A percentile compares a stretch with the other conserved stretches of the same genome.
Evolutionary conservation across 768 basidiomycete species (phyloP).

Genomic region (Trichaptum fuscoviolaceum): DNA sequence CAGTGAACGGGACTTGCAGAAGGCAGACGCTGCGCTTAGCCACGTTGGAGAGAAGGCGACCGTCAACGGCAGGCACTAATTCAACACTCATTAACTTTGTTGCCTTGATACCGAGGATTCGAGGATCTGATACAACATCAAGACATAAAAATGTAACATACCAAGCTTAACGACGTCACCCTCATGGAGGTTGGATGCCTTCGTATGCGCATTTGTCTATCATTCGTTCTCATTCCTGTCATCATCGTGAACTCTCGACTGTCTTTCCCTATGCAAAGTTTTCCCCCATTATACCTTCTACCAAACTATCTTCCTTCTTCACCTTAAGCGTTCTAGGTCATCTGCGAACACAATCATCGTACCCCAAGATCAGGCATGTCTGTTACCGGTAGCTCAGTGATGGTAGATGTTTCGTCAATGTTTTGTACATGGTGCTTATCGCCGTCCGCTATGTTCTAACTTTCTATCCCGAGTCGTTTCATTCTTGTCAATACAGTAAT

Average conservation of each 20-base stretch:
- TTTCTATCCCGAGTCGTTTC: too few species aligned
- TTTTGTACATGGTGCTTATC: too few species aligned
- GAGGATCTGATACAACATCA: background rate
- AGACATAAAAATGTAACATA: background rate
- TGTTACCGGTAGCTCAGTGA: too few species aligned
- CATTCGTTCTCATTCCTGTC: background rate
- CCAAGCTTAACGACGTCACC: background rate
- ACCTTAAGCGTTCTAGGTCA: background rate
- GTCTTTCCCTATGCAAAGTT: background rate
- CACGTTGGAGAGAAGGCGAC: slow-evolving; percentile 34
- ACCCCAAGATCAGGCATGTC: background rate
- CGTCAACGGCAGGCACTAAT: slow-evolving; percentile 4
- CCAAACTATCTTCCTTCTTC: background rate
- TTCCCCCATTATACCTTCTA: background rate
- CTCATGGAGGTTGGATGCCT: background rate
- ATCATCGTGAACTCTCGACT: background rate
- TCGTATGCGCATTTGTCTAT: background rate
- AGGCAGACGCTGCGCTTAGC: slow-evolving; percentile 85
- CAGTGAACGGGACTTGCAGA: slow-evolving; percentile 80
- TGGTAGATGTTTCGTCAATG: too few species aligned
- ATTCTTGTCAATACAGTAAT: too few species aligned
- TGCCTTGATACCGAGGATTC: background rate
- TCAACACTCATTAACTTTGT: background rate
- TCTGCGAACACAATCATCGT: background rate
- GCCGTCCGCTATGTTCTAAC: too few species aligned